phyloP scores from a whole-genome alignment of 208 protist genomes.

The Trypanosoma vivax region DNA sequence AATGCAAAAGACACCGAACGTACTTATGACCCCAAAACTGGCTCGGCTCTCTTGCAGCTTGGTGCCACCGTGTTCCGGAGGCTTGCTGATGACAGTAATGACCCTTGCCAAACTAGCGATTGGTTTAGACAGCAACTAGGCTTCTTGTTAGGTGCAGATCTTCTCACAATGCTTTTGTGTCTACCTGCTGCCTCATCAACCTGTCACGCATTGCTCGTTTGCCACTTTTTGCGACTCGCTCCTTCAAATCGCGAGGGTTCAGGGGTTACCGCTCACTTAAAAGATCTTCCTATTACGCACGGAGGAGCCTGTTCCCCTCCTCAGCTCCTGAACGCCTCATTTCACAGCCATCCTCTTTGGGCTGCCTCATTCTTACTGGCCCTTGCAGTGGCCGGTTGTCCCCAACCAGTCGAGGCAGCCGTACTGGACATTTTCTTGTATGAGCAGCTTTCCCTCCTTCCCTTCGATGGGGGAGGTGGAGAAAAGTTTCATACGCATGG shows the following conservation, averaged over 20 bases:
- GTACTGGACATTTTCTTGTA: slow-evolving; percentile 13
- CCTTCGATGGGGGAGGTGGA: neutral
- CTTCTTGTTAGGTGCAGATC: slow-evolving; percentile 10
- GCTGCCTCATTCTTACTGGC: slow-evolving; percentile 17
- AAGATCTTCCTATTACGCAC: neutral
- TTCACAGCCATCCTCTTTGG: slow-evolving; percentile 14
- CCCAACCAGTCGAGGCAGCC: slow-evolving; percentile 5
- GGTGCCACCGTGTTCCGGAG: slow-evolving; percentile 5
- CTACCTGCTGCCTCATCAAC: neutral
- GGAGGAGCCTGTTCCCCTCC: slow-evolving; percentile 4
- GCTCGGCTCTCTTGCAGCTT: slow-evolving; percentile 6
- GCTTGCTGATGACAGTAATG: neutral
- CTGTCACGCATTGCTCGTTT: slow-evolving; percentile 1
- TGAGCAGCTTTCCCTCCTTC: slow-evolving; percentile 9
- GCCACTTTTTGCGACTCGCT: slow-evolving; percentile 11
- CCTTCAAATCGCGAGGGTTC: slow-evolving; percentile 3
- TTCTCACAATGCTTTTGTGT: slow-evolving; percentile 12
- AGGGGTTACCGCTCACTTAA: neutral
- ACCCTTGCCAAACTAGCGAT: neutral
- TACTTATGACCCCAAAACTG: neutral
- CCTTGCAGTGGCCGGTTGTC: slow-evolving; percentile 8
- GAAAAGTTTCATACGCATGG: neutral
- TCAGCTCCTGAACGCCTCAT: slow-evolving; percentile 7
- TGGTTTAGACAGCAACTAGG: slow-evolving; percentile 2
- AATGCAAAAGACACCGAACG: neutral